Evolutionary conservation across 2,329 filamentous ascomycete species (phyloP), one percentile per base, ranked within the genome.

Genomic region (Talaromyces sp.): DNA sequence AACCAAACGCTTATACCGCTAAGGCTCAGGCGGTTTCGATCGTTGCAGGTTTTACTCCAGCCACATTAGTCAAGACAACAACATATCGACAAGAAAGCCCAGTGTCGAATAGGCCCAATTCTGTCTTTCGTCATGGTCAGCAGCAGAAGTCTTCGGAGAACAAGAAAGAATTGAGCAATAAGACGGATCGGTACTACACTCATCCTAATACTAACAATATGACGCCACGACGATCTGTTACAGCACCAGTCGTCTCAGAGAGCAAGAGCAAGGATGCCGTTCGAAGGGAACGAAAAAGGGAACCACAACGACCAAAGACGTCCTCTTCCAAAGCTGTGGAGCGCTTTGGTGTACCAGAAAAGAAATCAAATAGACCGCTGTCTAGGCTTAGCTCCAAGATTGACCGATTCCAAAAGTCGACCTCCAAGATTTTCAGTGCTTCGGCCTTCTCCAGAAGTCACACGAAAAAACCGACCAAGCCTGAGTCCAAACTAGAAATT

Each of bases 381-480:
- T 27, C 64, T 35, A 62, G 56, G 35, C 24, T 66, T 27, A 45
- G 52, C 22, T 45, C 50, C 43, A 58, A 50, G 39, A 52, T 60
- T 27, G 33, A 50, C 41, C 58, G 50, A 14, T 58, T 66, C 33
- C 39, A 52, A 22, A 56, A 47, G 24, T 62, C 64, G 1, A 62
- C 64, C 33, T 66, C 64, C n/a, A 66, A 60, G 33, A 62, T 62
- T 10, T 59, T 66, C 41, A n/a, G 41, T 31, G 35, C 57, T 24
- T 62, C 50, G 3, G 35, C 41, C 7, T 58, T 65, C 8, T 58
- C 59, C 33, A 62, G 54, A 54, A 49, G 19, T 66, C 41, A 49
- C 66, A 37, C 52, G 66, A 52, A 70, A 35, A 65, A 65, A 52
- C 62, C 64, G 13, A 59, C 64, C 50, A 54, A 58, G 60, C 16